Evolutionary conservation across 768 basidiomycete genomes (phyloP).

Genomic region (Serendipita vermifera): DNA sequence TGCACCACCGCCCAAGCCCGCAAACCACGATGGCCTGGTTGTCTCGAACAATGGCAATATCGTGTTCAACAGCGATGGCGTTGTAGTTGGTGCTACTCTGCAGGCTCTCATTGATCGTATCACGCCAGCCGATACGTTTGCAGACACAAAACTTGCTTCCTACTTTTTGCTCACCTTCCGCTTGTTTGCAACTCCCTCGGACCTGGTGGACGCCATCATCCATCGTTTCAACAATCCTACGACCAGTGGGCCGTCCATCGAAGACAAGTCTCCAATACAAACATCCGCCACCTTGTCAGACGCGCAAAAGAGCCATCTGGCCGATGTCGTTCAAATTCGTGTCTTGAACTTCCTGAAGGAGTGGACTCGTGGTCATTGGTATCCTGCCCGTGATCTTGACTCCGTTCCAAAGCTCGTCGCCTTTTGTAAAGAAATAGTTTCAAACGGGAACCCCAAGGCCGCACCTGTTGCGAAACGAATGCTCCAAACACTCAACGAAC

Average conservation of each 20-base stretch:
- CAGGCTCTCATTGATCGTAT: constrained; percentile 89
- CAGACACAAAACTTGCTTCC: constrained; percentile 72
- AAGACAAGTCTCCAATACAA: constrained; percentile 42
- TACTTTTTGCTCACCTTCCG: constrained; percentile 96
- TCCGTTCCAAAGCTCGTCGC: constrained; percentile 28
- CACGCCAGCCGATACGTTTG: constrained; percentile 86
- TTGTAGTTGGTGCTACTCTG: constrained; percentile 81
- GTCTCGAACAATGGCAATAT: constrained; percentile 50
- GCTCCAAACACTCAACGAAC: neutral
- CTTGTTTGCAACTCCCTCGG: constrained; percentile 65
- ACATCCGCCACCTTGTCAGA: constrained; percentile 65
- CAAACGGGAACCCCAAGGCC: neutral
- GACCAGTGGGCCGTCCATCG: constrained; percentile 32
- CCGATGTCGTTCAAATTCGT: constrained; percentile 58
- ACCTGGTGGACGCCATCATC: constrained; percentile 66
- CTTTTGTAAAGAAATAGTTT: constrained; percentile 7
- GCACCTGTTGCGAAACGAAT: neutral
- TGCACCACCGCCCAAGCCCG: constrained; percentile 29
- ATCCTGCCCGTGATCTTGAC: constrained; percentile 53
- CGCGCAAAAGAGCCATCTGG: constrained; percentile 75
- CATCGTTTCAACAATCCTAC: constrained; percentile 62
- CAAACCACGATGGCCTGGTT: constrained; percentile 50
- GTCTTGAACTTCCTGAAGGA: constrained; percentile 87
- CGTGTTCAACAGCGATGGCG: constrained; percentile 79
- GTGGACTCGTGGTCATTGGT: constrained; percentile 91